Evolutionary conservation across 495 filamentous ascomycete genomes (phyloP).

Genomic region (Aspergillus bertholletiae): DNA sequence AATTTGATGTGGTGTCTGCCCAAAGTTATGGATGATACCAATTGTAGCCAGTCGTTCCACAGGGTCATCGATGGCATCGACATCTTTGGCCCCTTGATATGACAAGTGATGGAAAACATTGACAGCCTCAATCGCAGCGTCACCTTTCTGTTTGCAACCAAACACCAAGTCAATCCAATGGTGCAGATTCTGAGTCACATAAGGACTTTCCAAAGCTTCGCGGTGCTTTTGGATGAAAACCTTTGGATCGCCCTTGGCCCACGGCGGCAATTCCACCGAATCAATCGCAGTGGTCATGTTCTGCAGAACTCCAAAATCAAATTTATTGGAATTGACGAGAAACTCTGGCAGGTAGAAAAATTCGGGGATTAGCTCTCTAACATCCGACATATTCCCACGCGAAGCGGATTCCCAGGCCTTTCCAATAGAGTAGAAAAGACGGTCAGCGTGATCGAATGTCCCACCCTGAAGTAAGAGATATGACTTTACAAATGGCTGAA

Average conservation of each 20-base stretch:
- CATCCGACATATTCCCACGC: conserved; percentile 84
- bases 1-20: conserved; percentile 93
- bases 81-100: conserved; percentile 88
- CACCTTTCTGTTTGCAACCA: conserved; percentile 90
- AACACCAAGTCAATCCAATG: conserved; percentile 97
- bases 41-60: conserved; percentile 82
- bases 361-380: conserved; percentile 89
- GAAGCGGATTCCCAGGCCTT: conserved; percentile 92
- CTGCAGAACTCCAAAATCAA: conserved; percentile 87
- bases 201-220: conserved; percentile 89
- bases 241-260: conserved; percentile 95
- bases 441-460: conserved; percentile 93
- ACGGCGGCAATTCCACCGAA: conserved; percentile 81
- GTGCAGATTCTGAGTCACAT: conserved; percentile 86
- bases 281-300: conserved; percentile 74
- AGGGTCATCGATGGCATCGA: conserved; percentile 87
- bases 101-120: conserved; percentile 97
- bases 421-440: conserved; percentile 89
- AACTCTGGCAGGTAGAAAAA: conserved; percentile 98
- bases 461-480: conserved; percentile 96
- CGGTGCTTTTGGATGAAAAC: conserved; percentile 94
- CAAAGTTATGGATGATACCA: conserved; percentile 97
- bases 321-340: conserved; percentile 83
- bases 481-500: conserved; percentile 94
- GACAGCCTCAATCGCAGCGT: conserved; percentile 83